Percentiles rank a stretch among this genome's conserved stretches.
phyloP scores from a whole-genome alignment of 140 eudicot species.

The Ambrosia hybrid region DNA sequence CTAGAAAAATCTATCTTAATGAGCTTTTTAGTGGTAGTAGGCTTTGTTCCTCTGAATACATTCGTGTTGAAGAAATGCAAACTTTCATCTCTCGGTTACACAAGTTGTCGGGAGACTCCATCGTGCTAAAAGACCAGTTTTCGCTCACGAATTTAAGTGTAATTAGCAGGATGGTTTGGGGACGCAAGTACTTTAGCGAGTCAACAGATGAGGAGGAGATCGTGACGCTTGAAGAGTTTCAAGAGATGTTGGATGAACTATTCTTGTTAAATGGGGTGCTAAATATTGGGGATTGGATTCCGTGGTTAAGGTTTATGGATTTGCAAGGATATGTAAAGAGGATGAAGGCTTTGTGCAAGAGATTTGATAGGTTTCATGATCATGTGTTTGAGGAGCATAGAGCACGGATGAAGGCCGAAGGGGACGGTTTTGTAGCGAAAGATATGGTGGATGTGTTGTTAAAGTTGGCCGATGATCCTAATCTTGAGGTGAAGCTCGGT shows the following conservation, averaged over 20 bases:
- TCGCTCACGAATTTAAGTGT: constrained; percentile 25
- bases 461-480: constrained; percentile 46
- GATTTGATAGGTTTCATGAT: constrained; percentile 42
- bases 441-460: constrained; percentile 56
- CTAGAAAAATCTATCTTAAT: constrained; percentile 36
- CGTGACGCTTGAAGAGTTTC: constrained; percentile 35
- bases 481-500: constrained; percentile 43
- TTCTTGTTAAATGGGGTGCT: constrained; percentile 44
- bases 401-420: constrained; percentile 31
- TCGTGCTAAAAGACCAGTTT: constrained; percentile 36
- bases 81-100: constrained; percentile 24
- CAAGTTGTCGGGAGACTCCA: constrained; percentile 25
- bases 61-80: constrained; percentile 39
- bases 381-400: constrained; percentile 52
- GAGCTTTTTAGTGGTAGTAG: constrained; percentile 39
- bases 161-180: constrained; percentile 38
- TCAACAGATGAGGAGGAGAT: constrained; percentile 16
- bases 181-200: constrained; percentile 41
- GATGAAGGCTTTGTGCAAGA: constrained; percentile 53
- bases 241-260: constrained; percentile 47
- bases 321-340: constrained; percentile 59
- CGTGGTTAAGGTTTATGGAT: constrained; percentile 48
- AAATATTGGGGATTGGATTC: constrained; percentile 68
- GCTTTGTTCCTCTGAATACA: constrained; percentile 18
- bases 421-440: constrained; percentile 24